Conservation (phyloP, 192 early-diverging fungal genomes). For the Linnemannia exigua region DNA sequence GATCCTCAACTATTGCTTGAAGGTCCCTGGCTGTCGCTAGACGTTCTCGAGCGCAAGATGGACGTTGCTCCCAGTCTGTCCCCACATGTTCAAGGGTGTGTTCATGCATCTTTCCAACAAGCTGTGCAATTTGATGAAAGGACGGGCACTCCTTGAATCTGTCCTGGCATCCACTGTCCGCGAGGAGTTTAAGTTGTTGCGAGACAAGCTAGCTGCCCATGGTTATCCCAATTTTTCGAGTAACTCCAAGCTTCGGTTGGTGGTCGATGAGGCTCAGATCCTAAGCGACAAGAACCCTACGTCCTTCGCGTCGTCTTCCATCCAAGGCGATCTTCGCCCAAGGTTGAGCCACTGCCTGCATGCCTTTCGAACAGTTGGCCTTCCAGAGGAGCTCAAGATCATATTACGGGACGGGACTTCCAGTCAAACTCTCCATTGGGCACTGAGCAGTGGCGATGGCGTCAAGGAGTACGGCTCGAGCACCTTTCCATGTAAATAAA, state of each 20-base stretch:
- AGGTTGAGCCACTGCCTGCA: conserved; percentile 16
- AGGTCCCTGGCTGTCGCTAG: conserved; percentile 13
- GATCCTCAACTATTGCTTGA: conserved; percentile 24
- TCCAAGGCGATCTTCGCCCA: conserved; percentile 14
- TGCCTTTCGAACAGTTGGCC: conserved; percentile 18
- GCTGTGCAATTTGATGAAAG: not conserved
- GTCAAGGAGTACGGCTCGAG: not conserved
- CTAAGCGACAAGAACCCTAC: conserved; percentile 15
- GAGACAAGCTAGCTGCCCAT: conserved; percentile 9
- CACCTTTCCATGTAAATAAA: not conserved
- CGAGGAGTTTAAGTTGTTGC: conserved; percentile 1
- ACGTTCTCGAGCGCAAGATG: conserved; percentile 21
- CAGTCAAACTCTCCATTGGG: not conserved
- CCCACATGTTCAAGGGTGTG: conserved; percentile 13
- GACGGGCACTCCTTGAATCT: not conserved
- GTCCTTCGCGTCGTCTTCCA: conserved; percentile 16
- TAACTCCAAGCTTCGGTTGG: conserved; percentile 12
- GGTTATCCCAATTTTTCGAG: conserved; percentile 26
- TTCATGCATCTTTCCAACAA: conserved; percentile 11
- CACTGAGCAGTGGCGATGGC: not conserved
- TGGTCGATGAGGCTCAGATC: conserved; percentile 36
- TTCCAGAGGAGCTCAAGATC: conserved; percentile 1
- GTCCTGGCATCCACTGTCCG: not conserved
- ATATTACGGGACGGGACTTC: not conserved
- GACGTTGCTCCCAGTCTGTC: conserved; percentile 16